phyloP scores from a whole-genome alignment of 352 stramenopile genomes.

The Phytopythium oedochilum region DNA sequence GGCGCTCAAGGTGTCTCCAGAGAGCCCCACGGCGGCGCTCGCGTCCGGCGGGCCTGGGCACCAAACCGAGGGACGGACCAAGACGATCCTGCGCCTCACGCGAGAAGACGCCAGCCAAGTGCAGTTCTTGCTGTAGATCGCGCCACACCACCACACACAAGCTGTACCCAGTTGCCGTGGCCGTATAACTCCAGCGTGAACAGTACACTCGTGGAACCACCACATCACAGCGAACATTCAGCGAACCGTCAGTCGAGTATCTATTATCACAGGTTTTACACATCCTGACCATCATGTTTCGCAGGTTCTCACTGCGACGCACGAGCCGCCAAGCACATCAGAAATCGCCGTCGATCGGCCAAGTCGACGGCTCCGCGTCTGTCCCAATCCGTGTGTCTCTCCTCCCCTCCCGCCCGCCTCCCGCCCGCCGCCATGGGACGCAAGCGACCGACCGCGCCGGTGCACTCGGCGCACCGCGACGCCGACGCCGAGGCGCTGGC shows the following conservation, averaged over 20 bases:
- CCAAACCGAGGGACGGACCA: conserved; percentile 9
- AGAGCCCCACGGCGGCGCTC: conserved; percentile 13
- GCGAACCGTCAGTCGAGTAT: conserved; percentile 12
- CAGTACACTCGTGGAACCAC: neutral
- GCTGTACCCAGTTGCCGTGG: conserved; percentile 1
- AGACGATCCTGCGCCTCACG: conserved; percentile 63
- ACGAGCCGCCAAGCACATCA: neutral
- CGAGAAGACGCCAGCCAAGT: conserved; percentile 81
- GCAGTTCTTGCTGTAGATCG: conserved; percentile 60
- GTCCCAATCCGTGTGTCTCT: too few species aligned
- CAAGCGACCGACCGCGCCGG: neutral
- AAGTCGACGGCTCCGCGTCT: too few species aligned
- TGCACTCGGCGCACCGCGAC: conserved; percentile 33
- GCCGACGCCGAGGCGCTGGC: conserved; percentile 69
- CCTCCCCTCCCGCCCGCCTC: too few species aligned
- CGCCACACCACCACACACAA: neutral
- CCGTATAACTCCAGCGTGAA: neutral
- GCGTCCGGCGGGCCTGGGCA: neutral
- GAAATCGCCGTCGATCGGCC: too few species aligned
- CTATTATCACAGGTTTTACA: neutral
- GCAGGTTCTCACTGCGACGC: neutral
- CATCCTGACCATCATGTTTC: conserved; percentile 4
- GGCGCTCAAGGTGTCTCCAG: conserved; percentile 28
- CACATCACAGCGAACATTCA: conserved; percentile 9
- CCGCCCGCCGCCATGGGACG: neutral